Percentiles rank a stretch among this genome's conserved stretches.
These are phyloP conservation scores for Alternaria solani DNA, from an alignment of 2,329 filamentous ascomycete species.

Conservation along the genomic window DNA sequence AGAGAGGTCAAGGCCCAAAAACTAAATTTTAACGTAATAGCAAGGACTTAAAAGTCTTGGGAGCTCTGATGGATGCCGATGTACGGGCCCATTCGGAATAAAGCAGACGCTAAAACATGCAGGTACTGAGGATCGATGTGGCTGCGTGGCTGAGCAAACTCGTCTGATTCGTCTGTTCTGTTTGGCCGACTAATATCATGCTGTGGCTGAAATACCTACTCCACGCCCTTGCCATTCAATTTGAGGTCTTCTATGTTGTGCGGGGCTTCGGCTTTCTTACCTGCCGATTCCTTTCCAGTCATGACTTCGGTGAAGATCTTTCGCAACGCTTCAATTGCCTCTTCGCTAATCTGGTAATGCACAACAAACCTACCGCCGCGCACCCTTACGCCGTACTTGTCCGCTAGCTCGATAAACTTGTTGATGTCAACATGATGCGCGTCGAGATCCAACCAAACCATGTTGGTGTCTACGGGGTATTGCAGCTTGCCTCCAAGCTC, in stretches of 20 bases:
- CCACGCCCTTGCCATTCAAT: slow-evolving; percentile 41
- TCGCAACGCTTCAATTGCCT: slow-evolving; percentile 61
- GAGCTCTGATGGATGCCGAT: slow-evolving; percentile 19
- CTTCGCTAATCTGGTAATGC: slow-evolving; percentile 76
- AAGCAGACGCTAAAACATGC: slow-evolving; percentile 10
- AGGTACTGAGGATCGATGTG: slow-evolving; percentile 14
- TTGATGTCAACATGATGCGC: slow-evolving; percentile 63
- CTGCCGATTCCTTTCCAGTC: slow-evolving; percentile 28
- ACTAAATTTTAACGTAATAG: slow-evolving; percentile 30
- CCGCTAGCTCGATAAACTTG: slow-evolving; percentile 63
- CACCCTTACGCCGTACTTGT: slow-evolving; percentile 66
- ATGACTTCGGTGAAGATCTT: slow-evolving; percentile 37
- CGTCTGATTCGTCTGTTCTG: slow-evolving; percentile 9
- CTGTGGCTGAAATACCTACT: slow-evolving; percentile 25
- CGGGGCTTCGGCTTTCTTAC: slow-evolving; percentile 31
- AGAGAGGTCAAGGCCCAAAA: not conserved
- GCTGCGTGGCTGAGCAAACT: slow-evolving; percentile 7
- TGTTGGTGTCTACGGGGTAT: slow-evolving; percentile 84
- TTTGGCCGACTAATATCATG: not conserved
- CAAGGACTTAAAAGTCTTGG: slow-evolving; percentile 25
- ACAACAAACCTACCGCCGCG: slow-evolving; percentile 69
- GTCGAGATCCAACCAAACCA: slow-evolving; percentile 83
- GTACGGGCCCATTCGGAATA: slow-evolving; percentile 19
- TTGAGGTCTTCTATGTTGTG: slow-evolving; percentile 38
- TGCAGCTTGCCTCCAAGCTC: slow-evolving; percentile 72